Conservation (phyloP, 2,329 filamentous ascomycete species). For the Alternaria sp. region DNA sequence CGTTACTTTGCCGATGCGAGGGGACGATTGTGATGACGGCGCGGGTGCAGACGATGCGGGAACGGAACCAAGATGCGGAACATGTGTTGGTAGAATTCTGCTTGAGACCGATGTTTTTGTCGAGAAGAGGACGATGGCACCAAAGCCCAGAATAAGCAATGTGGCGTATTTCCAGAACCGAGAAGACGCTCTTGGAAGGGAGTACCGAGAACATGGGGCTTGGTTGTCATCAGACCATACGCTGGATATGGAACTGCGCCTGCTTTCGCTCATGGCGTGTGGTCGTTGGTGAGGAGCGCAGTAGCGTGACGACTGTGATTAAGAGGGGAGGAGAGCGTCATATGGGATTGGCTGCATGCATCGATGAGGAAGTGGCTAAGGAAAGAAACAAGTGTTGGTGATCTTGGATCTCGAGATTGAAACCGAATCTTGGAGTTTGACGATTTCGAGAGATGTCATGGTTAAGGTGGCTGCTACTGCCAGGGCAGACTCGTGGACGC, state of each 20-base stretch:
- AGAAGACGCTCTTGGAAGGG: not conserved
- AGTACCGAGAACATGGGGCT: not conserved
- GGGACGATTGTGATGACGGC: not conserved
- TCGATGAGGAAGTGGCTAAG: not conserved
- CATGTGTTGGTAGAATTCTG: not conserved
- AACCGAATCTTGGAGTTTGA: not conserved
- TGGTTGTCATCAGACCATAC: not conserved
- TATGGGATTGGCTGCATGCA: not conserved
- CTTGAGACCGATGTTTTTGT: not conserved
- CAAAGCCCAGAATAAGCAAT: not conserved
- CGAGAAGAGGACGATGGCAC: not conserved
- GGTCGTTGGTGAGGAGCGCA: not conserved
- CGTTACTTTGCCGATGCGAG: constrained; percentile 7
- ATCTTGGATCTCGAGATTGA: not conserved
- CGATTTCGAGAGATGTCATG: not conserved
- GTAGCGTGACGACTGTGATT: not conserved
- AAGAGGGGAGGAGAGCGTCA: not conserved
- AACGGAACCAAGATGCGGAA: not conserved
- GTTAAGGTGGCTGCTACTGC: not conserved
- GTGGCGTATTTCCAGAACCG: not conserved
- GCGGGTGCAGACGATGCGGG: not conserved
- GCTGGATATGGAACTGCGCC: not conserved
- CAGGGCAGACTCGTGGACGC: not conserved
- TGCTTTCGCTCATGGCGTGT: not conserved
- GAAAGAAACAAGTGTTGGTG: not conserved